Evolutionary conservation across 192 early-diverging fungal genomes (phyloP), one percentile per base, ranked within the genome.

Genomic region (Lunasporangiospora selenospora): DNA sequence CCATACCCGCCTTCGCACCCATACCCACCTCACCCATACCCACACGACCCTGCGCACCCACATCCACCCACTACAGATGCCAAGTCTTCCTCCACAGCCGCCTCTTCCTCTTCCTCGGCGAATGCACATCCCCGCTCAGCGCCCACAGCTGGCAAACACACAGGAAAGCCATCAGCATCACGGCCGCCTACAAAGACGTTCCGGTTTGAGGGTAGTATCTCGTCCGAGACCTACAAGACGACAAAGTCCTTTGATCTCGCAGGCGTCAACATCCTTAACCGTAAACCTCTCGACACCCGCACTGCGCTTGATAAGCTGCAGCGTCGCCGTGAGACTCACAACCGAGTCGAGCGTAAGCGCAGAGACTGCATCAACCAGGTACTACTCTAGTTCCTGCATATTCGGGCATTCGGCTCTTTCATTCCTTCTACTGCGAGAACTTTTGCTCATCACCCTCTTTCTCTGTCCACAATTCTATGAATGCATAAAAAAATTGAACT

Each of bases 281-380:
- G 67, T 33, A 70, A 60, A 24, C 67, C 58, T 18, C 46, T 61
- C 30, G 58, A 61, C 30, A 54, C 67, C 39, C 59, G 59, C 6
- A 90, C 88, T 5, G 88, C 82, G 18, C 81, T 89, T 26, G 88
- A 92, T 76, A 83, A 88, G 33, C 79, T 92, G 43, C 87, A 90
- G 77, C 77, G 85, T 18, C 77, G 90, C 27, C 78, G 88, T 62
- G 90, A 90, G 67, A 89, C 89, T 64, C 90, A 92, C 58, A 92
- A 92, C 63, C 84, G 85, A 50, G 88, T 92, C 7, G 90, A 92
- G 67, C 77, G 90, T 19, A 84, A 87, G 46, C 85, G 90, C 40
- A 77, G 90, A 33, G 88, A 92, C 69, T 87, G 85, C 63, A 90
- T 92, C 62, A 92, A 92, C 75, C 69, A 73, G 60, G 69, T 73